Conservation (phyloP, 495 filamentous ascomycete species). For the Paragyromitra xinjiangensis region DNA sequence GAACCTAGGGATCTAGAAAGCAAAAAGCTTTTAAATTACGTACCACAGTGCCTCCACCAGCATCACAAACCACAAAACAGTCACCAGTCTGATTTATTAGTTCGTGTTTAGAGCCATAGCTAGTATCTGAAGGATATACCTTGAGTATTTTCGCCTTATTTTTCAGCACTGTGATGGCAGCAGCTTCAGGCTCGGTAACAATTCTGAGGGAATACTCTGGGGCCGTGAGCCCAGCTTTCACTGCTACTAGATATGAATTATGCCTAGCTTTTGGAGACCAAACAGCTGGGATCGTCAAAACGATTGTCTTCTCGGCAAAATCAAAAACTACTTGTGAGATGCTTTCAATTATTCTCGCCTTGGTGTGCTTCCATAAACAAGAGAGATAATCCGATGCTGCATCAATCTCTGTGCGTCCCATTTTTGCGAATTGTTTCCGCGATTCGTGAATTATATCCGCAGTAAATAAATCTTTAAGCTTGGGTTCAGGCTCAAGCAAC, state of each 20-base stretch:
- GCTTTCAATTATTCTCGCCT: background rate
- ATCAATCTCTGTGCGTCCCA: too few species aligned
- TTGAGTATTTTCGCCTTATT: too few species aligned
- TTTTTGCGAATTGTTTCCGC: too few species aligned
- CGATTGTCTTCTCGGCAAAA: slow-evolving; percentile 4
- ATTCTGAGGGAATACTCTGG: background rate
- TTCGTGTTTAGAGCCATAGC: background rate
- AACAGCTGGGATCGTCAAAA: slow-evolving; percentile 8
- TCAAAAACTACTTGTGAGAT: background rate
- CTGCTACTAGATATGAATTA: slow-evolving; percentile 6
- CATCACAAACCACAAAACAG: background rate
- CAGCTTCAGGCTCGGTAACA: background rate
- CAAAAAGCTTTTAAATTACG: background rate
- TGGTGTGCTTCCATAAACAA: background rate
- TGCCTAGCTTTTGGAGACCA: slow-evolving; percentile 4
- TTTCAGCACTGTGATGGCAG: too few species aligned
- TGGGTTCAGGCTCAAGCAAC: too few species aligned
- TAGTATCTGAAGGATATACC: too few species aligned
- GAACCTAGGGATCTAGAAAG: background rate
- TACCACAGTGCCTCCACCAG: background rate
- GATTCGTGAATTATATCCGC: too few species aligned
- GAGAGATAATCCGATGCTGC: too few species aligned
- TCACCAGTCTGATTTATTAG: background rate
- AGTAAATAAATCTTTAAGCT: too few species aligned
- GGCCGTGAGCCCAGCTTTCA: background rate